phyloP scores from a whole-genome alignment of 768 basidiomycete species.

The Astraeus odoratus region DNA sequence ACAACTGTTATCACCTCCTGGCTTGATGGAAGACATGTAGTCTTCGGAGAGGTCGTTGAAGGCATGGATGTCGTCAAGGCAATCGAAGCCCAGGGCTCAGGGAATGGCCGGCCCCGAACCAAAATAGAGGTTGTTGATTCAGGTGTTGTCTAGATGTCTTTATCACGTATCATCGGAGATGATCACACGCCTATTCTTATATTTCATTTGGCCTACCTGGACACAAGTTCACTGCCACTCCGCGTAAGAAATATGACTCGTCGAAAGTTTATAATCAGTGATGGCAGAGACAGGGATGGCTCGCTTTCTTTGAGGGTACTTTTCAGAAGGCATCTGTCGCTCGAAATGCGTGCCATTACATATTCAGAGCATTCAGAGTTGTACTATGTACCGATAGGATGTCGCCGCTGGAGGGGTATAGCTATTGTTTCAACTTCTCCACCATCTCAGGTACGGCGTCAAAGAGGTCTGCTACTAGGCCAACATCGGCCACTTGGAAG shows the following conservation, averaged over 20 bases:
- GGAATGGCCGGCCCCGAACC: slow-evolving; percentile 20
- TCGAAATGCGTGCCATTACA: too few relatives aligned
- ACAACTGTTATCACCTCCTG: slow-evolving; percentile 68
- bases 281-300: too few relatives aligned
- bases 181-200: too few relatives aligned
- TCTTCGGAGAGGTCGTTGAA: slow-evolving; percentile 42
- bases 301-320: too few relatives aligned
- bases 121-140: slow-evolving; percentile 47
- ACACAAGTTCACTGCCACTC: too few relatives aligned
- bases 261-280: too few relatives aligned
- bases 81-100: slow-evolving; percentile 31
- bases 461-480: slow-evolving; percentile 90
- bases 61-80: slow-evolving; percentile 36
- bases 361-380: background rate
- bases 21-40: slow-evolving; percentile 39
- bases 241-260: too few relatives aligned
- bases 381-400: background rate
- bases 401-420: background rate
- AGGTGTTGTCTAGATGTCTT: slow-evolving; percentile 47
- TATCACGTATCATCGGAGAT: too few relatives aligned
- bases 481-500: slow-evolving; percentile 96
- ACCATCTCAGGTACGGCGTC: slow-evolving; percentile 87
- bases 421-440: slow-evolving; percentile 66
- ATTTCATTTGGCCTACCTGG: too few relatives aligned
- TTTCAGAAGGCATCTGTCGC: too few relatives aligned